phyloP scores from a whole-genome alignment of 2,329 filamentous ascomycete genomes.

The Microdochium nivale region DNA sequence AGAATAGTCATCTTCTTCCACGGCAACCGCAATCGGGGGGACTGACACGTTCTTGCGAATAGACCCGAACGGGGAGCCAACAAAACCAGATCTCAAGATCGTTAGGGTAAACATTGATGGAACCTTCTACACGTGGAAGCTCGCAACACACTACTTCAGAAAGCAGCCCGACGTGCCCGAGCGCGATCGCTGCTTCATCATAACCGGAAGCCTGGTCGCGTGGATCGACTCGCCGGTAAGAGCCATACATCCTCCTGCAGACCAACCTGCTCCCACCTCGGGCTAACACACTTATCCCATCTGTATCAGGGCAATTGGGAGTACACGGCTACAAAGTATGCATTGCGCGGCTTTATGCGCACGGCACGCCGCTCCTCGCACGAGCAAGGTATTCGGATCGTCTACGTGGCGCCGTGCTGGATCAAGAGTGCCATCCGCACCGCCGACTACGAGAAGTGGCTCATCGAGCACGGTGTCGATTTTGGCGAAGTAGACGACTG shows the following conservation, averaged over 20 bases:
- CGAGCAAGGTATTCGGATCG: conserved; percentile 35
- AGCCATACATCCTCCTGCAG: neutral
- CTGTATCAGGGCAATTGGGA: conserved; percentile 21
- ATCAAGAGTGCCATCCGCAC: conserved; percentile 28
- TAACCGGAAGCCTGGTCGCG: conserved; percentile 36
- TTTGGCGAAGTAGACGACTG: conserved; percentile 26
- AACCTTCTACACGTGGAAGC: conserved; percentile 34
- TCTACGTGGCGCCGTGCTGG: conserved; percentile 35
- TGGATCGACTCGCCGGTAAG: conserved; percentile 33
- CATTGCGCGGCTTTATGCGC: conserved; percentile 32
- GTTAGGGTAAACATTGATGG: conserved; percentile 31
- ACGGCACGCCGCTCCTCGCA: conserved; percentile 25
- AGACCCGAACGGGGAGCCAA: conserved; percentile 15
- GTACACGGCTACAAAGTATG: conserved; percentile 35
- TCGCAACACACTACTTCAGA: conserved; percentile 36
- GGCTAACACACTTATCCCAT: neutral
- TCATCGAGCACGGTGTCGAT: conserved; percentile 27
- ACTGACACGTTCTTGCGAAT: neutral
- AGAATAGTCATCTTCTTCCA: conserved; percentile 1
- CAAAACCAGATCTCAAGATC: conserved; percentile 31
- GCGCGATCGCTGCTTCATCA: conserved; percentile 37
- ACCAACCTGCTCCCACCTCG: no score
- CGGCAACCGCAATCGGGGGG: no score
- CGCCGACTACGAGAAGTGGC: conserved; percentile 30
- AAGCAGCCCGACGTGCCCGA: conserved; percentile 26